Evolutionary conservation across 2,329 filamentous ascomycete genomes (phyloP).

Genomic region (Dactylonectria estremocensis): DNA sequence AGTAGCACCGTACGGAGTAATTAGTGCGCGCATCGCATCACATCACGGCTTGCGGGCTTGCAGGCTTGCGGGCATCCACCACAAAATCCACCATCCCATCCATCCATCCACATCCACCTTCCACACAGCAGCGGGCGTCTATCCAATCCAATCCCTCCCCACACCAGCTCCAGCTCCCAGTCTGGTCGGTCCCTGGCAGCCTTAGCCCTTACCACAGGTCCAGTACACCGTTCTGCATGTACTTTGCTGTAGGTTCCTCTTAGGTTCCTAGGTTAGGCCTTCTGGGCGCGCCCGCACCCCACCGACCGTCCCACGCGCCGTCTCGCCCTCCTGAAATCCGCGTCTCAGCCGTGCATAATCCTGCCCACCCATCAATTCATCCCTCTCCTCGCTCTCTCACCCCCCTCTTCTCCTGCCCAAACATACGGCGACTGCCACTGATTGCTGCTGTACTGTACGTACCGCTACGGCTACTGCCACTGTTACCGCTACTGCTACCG

Average conservation of each 20-base stretch:
- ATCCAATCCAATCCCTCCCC: slow-evolving; percentile 2
- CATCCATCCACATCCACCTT: not conserved
- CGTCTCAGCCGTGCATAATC: slow-evolving; percentile 52
- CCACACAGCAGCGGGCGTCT: not conserved
- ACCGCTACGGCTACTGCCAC: not conserved
- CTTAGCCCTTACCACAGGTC: not conserved
- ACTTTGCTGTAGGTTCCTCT: not conserved
- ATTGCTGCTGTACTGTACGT: too few species aligned
- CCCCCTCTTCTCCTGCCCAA: slow-evolving; percentile 40
- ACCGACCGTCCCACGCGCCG: slow-evolving; percentile 50
- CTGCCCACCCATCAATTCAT: slow-evolving; percentile 25
- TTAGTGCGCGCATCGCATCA: not conserved
- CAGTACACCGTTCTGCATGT: not conserved
- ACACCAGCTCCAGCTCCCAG: slow-evolving; percentile 10
- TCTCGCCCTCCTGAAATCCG: slow-evolving; percentile 50
- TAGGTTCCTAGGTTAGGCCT: slow-evolving; percentile 10
- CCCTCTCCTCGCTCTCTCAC: slow-evolving; percentile 17
- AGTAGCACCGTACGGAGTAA: not conserved
- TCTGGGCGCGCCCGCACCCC: slow-evolving; percentile 44
- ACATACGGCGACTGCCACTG: slow-evolving; percentile 24
- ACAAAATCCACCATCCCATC: not conserved
- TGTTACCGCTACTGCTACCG: slow-evolving; percentile 30
- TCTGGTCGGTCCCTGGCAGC: slow-evolving; percentile 12
- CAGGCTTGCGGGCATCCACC: not conserved
- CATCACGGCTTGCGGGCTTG: too few species aligned